Percentiles rank a stretch among this genome's conserved stretches.
phyloP scores from a whole-genome alignment of 169 alveolate genomes.

The Ophryocystis elektroscirrha region DNA sequence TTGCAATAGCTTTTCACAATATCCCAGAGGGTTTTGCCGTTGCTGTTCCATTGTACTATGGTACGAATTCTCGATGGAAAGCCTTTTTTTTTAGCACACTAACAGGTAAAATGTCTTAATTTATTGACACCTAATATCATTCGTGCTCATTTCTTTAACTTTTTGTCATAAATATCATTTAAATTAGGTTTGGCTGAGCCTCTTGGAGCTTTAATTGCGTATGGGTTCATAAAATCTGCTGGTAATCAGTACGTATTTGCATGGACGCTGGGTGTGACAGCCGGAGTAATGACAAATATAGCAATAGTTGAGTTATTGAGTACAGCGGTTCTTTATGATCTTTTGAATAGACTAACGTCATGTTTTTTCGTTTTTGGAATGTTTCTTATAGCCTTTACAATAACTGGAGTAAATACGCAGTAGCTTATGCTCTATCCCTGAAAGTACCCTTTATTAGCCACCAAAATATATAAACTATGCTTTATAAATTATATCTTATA shows the following conservation, averaged over 20 bases:
- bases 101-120: too few relatives aligned
- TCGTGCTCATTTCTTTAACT: too few relatives aligned
- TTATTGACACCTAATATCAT: too few relatives aligned
- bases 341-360: neutral
- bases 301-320: neutral
- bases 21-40: constrained; percentile 1
- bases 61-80: neutral
- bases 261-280: neutral
- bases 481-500: too few relatives aligned
- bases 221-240: too few relatives aligned
- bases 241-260: too few relatives aligned
- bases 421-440: too few relatives aligned
- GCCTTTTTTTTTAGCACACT: too few relatives aligned
- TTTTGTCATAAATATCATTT: too few relatives aligned
- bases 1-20: neutral
- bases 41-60: neutral
- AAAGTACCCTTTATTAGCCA: too few relatives aligned
- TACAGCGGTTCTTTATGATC: neutral
- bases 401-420: neutral
- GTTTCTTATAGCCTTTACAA: neutral
- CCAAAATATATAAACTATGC: too few relatives aligned
- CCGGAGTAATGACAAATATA: neutral
- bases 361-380: neutral
- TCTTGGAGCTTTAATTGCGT: neutral
- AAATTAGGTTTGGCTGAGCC: neutral